Base-by-base conservation (phyloP, 2,329 filamentous ascomycete species). In the Parastagonospora avenae region DNA sequence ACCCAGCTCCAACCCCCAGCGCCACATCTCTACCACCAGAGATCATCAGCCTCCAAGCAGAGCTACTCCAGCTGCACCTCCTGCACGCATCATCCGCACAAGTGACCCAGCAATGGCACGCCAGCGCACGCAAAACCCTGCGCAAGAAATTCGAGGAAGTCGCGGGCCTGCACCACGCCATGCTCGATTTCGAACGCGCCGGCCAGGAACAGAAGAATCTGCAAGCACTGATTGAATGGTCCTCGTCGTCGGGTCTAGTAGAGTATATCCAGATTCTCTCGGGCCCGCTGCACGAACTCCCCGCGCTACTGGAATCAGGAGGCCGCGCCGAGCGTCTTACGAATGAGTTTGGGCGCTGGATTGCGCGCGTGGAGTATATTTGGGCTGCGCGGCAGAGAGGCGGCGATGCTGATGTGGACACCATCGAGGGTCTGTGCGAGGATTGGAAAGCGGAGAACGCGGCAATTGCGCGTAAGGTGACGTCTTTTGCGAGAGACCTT, bases 61-160 rank as follows among this genome's bases (percentile, higher is more conserved):
- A 74, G 50, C 57, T 76, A 11, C 60, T 76, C 5, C 74, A 76
- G 46, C 59, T 76, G 3, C 66, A 74, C 48, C 47, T 75, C 8
- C 46, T 76, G 12, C 73, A 74, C 44, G 54, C 63, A 41, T 44
- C 59, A 6, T 65, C 66, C 9, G 54, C 54, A 32, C 43, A 59
- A 8, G 59, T 63, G 11, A 57, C 43, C 32, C 63, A 42, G 19
- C 50, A 60, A 19, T 76, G 73, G 73, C 64, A 72, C 37, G 35
- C 53, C 9, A 74, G 66, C 43, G 73, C 72, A 14, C 66, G 70
- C 44, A 51, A 54, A 14, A 55, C 24, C 16, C 56, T 76, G 8
- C 64, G 60, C 30, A 44, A 48, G 2, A 70, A 68, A 27, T 76
- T 76, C 41, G 66, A 73, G 16, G 68, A 74, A 46, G 72, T 75